Base-by-base conservation (phyloP, 768 basidiomycete genomes). In the Nidula microcarpa region DNA sequence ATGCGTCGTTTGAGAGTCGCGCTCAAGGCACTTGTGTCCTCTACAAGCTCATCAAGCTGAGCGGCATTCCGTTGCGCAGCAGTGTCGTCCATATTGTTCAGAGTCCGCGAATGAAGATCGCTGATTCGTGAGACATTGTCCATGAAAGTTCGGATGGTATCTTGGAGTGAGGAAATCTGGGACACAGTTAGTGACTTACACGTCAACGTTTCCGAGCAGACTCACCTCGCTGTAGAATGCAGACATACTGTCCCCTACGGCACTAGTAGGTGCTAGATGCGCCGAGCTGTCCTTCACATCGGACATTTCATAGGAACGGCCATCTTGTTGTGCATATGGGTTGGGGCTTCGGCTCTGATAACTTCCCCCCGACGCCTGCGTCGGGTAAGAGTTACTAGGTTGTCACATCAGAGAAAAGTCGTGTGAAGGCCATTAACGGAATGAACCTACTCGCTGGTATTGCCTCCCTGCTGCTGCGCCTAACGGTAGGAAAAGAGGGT, bases 121-220 rank as follows among this genome's bases (percentile, higher is more conserved):
- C 82, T 73, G 61, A 94, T 87, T 32, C 78, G 79, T 17, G 76
- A 58, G 18, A 93, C 77, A 68, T 89, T 90, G 56, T 79, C 73
- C 54, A 85, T 89, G 69, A 89, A 89, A 8, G 76, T 75, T 18
- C 78, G 73, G 36, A 92, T 71, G 50, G 71, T 74, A 54, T 91
- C 88, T 79, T 91, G 88, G 46, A 94, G 71, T 43, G 81, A 82
- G 18, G 86, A 77, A 58, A 94, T 87, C 91, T 93, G 54, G 1
- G 45, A 23, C 41, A 43, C 50, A 35, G 18, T 23, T 11, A 43
- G 49, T 37, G 33, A 51, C 13, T 51, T 9, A 43, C 10, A 41
- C 11, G 16, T 43, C n/a, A 14, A n/a, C 8, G n/a, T 13, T 11
- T 9, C 36, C 41, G 37, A 13, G 18, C 10, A 37, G 10, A 32